Conservation (phyloP, 192 early-diverging fungal species). For the Dimargaris cristalligena region DNA sequence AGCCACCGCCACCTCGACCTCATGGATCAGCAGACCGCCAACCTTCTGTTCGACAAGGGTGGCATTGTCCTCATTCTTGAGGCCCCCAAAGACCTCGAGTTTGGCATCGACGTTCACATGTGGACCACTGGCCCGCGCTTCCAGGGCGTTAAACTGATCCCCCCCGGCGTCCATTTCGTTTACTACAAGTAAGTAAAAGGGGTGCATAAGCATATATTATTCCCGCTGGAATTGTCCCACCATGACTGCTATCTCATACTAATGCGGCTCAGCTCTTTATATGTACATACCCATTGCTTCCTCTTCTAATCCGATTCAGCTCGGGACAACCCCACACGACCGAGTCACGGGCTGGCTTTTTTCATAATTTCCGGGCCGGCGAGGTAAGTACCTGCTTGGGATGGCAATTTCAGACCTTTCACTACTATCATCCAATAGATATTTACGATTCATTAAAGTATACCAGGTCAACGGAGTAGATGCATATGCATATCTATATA, state of each 20-base stretch:
- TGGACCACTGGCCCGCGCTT: conserved; percentile 86
- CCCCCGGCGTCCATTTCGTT: conserved; percentile 85
- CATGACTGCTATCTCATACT: no score
- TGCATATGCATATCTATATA: no score
- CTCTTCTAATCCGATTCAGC: no score
- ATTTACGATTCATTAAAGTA: no score
- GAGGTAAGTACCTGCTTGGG: conserved; percentile 29
- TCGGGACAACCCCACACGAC: conserved; percentile 20
- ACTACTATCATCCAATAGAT: no score
- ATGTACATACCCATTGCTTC: no score
- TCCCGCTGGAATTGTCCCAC: background rate
- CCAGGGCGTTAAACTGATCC: conserved; percentile 83
- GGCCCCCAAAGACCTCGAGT: conserved; percentile 59
- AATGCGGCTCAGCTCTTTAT: no score
- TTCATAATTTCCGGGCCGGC: conserved; percentile 41
- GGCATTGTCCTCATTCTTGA: conserved; percentile 68
- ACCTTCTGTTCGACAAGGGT: conserved; percentile 53
- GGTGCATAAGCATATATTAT: conserved; percentile 10
- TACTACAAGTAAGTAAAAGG: conserved; percentile 49
- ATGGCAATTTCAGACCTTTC: no score
- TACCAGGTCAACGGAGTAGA: no score
- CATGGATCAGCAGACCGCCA: conserved; percentile 77
- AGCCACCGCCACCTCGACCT: background rate
- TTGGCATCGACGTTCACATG: conserved; percentile 80
- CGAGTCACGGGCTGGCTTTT: conserved; percentile 58